Conservation (phyloP, 805 yeast genomes). For the Cyberlindnera americana region DNA sequence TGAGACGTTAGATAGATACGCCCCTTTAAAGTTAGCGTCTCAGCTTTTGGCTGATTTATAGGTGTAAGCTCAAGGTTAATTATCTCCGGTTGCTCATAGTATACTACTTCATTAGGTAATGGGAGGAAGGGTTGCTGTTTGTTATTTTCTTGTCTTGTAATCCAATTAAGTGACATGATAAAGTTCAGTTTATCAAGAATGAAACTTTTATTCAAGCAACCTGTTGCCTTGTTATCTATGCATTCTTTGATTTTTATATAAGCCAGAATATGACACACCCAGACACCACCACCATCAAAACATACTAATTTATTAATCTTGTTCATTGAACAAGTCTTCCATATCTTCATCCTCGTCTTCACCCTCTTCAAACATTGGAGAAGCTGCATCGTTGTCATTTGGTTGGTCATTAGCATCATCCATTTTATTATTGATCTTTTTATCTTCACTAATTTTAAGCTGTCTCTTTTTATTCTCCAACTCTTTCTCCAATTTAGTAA, state of each 20-base stretch:
- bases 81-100: slow-evolving; percentile 18
- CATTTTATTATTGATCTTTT: slow-evolving; percentile 24
- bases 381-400: slow-evolving; percentile 18
- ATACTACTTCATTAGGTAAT: slow-evolving; percentile 25
- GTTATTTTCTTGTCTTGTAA: slow-evolving; percentile 19
- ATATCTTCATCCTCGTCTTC: slow-evolving; percentile 34
- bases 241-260: too few relatives aligned
- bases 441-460: slow-evolving; percentile 40
- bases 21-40: slow-evolving; percentile 30
- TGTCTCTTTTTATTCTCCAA: slow-evolving; percentile 76
- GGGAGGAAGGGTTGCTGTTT: slow-evolving; percentile 23
- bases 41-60: slow-evolving; percentile 23
- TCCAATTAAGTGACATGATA: slow-evolving; percentile 32
- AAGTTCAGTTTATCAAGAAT: not conserved
- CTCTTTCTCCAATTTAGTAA: slow-evolving; percentile 73
- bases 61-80: slow-evolving; percentile 17
- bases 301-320: too few relatives aligned
- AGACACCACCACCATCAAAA: slow-evolving; percentile 23
- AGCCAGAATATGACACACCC: slow-evolving; percentile 22
- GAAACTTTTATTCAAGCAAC: too few relatives aligned
- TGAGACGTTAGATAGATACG: slow-evolving; percentile 39
- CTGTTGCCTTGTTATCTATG: too few relatives aligned
- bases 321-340: slow-evolving; percentile 26
- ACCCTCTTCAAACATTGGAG: slow-evolving; percentile 27
- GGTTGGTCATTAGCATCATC: slow-evolving; percentile 9